Evolutionary conservation across 2,329 filamentous ascomycete genomes (phyloP), one percentile per base, ranked within the genome.

Genomic region (Cercospora citrullina): DNA sequence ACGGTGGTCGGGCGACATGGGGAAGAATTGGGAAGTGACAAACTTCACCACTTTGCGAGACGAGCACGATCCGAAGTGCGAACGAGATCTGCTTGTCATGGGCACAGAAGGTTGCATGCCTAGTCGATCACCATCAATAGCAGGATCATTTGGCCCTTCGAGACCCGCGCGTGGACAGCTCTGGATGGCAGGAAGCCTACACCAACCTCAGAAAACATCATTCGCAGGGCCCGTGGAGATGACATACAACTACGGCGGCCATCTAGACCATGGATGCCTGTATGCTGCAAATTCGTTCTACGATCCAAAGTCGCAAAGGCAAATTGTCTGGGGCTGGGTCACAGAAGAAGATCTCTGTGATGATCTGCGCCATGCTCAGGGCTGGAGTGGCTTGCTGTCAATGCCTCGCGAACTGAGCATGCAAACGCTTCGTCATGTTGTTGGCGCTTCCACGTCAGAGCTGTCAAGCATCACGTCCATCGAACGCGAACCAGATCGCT

Each of bases 1-100:
- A 0, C 75, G 77, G 58, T 86, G 84, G 84, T 81, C 80, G 0
- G 82, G 84, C 2, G 83, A 86, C 55, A 77, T 84, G 10, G 84
- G 84, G 0, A 76, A 81, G 9, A 86, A 86, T 62, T 85, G 84
- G 83, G 84, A 86, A 69, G 82, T 82, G 9, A 80, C 79, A 23
- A 85, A 84, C 69, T 80, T 85, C 57, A 75, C 82, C 70, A 82
- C 80, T 0, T 74, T 85, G 16, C 71, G 66, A 0, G 78, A 82
- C 16, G 72, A 67, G 12, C 16, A 76, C 1, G 72, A 77, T 8
- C 71, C 71, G 3, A 67, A 65, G 1, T 61, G 69, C 23, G 75
- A 75, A 10, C 75, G 72, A 45, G 77, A 83, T 33, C 83, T 85
- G 61, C 69, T 85, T 23, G 75, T 85, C 0, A 80, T 83, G 72